These are phyloP conservation scores for Eutrema japonicum DNA, from an alignment of 345 rosid genomes.

Conservation along the genomic window DNA sequence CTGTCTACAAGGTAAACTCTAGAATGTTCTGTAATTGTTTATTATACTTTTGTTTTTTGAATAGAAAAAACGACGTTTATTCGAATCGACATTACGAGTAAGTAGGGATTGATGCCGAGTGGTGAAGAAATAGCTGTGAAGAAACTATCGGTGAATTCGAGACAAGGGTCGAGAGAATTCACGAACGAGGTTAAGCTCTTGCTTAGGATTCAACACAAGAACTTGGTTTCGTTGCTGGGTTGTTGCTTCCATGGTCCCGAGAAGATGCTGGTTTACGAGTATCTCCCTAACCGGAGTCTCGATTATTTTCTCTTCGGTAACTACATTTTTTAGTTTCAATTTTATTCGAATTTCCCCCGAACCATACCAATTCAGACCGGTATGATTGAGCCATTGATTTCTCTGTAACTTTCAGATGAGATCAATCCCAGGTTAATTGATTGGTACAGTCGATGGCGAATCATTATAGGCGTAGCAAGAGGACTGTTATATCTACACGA, in stretches of 20 bases:
- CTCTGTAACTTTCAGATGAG: slow-evolving; percentile 51
- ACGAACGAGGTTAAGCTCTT: slow-evolving; percentile 73
- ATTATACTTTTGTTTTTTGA: not conserved
- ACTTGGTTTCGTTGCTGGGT: slow-evolving; percentile 71
- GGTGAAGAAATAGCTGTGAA: slow-evolving; percentile 80
- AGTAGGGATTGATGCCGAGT: slow-evolving; percentile 61
- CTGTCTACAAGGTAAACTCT: slow-evolving; percentile 71
- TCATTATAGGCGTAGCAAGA: slow-evolving; percentile 71
- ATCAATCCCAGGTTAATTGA: slow-evolving; percentile 53
- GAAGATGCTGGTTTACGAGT: slow-evolving; percentile 83
- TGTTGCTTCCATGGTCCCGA: slow-evolving; percentile 75
- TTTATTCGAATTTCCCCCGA: no score
- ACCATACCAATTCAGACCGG: not conserved
- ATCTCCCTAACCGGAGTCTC: slow-evolving; percentile 75
- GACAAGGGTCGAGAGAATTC: slow-evolving; percentile 76
- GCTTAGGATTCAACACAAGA: slow-evolving; percentile 72
- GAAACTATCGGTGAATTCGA: slow-evolving; percentile 60
- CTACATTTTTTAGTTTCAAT: slow-evolving; percentile 36
- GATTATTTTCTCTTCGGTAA: slow-evolving; percentile 74
- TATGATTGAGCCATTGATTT: not conserved
- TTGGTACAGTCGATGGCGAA: slow-evolving; percentile 63
- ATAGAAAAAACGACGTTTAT: not conserved
- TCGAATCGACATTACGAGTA: slow-evolving; percentile 25
- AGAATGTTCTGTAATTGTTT: not conserved
- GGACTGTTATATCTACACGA: slow-evolving; percentile 81